Percentiles rank a stretch among this genome's conserved stretches.
Evolutionary conservation across 2,329 filamentous ascomycete species (phyloP).

Genomic region (Rhinocladiella mackenziei): DNA sequence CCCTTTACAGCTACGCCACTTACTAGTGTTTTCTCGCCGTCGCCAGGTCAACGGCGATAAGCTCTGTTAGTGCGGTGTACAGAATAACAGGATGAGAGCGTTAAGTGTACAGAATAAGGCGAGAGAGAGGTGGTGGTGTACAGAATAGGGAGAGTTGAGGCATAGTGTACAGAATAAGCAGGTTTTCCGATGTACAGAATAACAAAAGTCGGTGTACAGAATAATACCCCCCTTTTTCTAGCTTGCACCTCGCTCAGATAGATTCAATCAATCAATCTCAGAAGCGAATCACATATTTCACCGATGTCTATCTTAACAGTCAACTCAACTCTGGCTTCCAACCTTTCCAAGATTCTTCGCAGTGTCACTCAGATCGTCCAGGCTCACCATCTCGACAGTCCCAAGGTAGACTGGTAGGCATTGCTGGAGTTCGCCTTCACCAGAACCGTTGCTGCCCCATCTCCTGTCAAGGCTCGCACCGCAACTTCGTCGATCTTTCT

Average conservation of each 20-base stretch:
- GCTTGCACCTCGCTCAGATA: background rate
- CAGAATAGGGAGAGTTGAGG: too few relatives aligned
- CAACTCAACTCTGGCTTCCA: background rate
- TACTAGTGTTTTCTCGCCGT: too few relatives aligned
- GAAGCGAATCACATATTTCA: conserved; percentile 17
- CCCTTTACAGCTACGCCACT: too few relatives aligned
- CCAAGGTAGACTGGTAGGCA: conserved; percentile 28
- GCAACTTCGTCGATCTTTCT: conserved; percentile 20
- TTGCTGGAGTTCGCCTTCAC: conserved; percentile 19
- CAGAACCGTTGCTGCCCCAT: conserved; percentile 17
- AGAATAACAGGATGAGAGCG: too few relatives aligned
- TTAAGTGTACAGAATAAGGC: too few relatives aligned
- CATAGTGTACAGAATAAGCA: too few relatives aligned
- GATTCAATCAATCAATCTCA: background rate
- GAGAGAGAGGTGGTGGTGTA: too few relatives aligned
- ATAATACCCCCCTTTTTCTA: background rate
- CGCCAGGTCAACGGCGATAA: too few relatives aligned
- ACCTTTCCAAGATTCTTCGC: conserved; percentile 20
- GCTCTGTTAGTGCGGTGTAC: too few relatives aligned
- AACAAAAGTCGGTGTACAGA: background rate
- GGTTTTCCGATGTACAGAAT: too few relatives aligned
- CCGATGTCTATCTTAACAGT: conserved; percentile 6
- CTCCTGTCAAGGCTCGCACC: conserved; percentile 19
- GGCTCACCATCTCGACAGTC: conserved; percentile 24
- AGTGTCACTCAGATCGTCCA: conserved; percentile 21